Percentiles rank a stretch among this genome's conserved stretches.
Conservation (phyloP, 179 eudicot genomes). For the Sideroxylon spinosum region DNA sequence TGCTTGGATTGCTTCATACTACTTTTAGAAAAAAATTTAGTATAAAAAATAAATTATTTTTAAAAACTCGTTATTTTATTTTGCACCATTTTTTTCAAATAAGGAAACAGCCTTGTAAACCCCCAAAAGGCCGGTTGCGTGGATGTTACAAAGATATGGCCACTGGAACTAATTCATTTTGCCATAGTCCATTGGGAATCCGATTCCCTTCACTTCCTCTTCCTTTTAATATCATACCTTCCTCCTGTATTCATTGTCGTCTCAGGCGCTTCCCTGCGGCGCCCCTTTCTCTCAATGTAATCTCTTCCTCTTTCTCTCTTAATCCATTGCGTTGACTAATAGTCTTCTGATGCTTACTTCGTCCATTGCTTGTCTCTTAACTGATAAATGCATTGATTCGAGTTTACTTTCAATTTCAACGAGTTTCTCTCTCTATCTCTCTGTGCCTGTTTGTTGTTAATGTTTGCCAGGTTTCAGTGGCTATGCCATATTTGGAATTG, state of each 20-base stretch:
- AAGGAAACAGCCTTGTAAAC: too few relatives aligned
- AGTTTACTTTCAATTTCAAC: not conserved
- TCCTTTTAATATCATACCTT: not conserved
- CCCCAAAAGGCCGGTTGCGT: too few relatives aligned
- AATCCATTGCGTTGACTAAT: not conserved
- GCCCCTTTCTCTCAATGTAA: slow-evolving; percentile 13
- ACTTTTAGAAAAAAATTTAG: too few relatives aligned
- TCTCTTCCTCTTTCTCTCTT: slow-evolving; percentile 8
- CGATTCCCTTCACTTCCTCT: slow-evolving; percentile 5
- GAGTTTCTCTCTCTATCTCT: not conserved
- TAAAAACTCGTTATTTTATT: too few relatives aligned
- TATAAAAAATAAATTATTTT: too few relatives aligned
- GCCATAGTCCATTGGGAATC: not conserved
- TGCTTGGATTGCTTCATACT: too few relatives aligned
- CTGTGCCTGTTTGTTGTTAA: too few relatives aligned
- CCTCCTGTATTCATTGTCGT: not conserved
- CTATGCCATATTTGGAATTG: too few relatives aligned
- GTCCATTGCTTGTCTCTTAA: not conserved
- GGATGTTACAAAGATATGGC: too few relatives aligned
- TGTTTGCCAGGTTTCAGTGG: too few relatives aligned
- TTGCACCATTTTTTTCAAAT: too few relatives aligned
- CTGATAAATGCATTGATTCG: slow-evolving; percentile 1
- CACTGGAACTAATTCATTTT: too few relatives aligned
- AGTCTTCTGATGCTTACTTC: slow-evolving; percentile 3
- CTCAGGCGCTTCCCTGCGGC: not conserved